Evolutionary conservation across 2,329 filamentous ascomycete genomes (phyloP).

Genomic region (Alternaria sp.): DNA sequence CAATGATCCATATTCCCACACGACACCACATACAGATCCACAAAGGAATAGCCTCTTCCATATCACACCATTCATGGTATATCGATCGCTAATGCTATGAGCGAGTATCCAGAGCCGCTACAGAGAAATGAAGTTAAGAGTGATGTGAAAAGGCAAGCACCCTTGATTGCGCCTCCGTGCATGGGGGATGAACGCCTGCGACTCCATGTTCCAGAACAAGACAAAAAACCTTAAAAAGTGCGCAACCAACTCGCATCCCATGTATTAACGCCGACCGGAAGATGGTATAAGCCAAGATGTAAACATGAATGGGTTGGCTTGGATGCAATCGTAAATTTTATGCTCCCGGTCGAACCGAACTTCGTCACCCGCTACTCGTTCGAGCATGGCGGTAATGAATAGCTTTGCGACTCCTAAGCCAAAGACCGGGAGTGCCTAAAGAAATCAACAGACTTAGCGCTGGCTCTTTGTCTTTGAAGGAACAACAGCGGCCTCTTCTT

Average conservation of each 20-base stretch:
- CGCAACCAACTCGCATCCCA: conserved; percentile 43
- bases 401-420: conserved; percentile 23
- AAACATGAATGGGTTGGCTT: conserved; percentile 44
- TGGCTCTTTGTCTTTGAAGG: conserved; percentile 35
- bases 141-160: conserved; percentile 33
- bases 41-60: conserved; percentile 39
- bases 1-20: conserved; percentile 16
- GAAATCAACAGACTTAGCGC: conserved; percentile 32
- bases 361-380: conserved; percentile 19
- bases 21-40: conserved; percentile 27
- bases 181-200: conserved; percentile 36
- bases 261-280: conserved; percentile 50
- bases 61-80: conserved; percentile 43
- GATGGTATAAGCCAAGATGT: conserved; percentile 47
- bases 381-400: conserved; percentile 15
- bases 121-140: conserved; percentile 49
- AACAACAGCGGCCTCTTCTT: conserved; percentile 19
- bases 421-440: conserved; percentile 30
- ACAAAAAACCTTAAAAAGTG: conserved; percentile 29
- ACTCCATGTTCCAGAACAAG: conserved; percentile 29
- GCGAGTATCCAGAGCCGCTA: conserved; percentile 49
- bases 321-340: conserved; percentile 29
- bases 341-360: conserved; percentile 20
- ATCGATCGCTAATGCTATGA: conserved; percentile 45
- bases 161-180: conserved; percentile 34